A percentile compares a stretch with the other conserved stretches of the same genome.
phyloP scores from a whole-genome alignment of 257 asterid genomes.

The Solanum neorickii region DNA sequence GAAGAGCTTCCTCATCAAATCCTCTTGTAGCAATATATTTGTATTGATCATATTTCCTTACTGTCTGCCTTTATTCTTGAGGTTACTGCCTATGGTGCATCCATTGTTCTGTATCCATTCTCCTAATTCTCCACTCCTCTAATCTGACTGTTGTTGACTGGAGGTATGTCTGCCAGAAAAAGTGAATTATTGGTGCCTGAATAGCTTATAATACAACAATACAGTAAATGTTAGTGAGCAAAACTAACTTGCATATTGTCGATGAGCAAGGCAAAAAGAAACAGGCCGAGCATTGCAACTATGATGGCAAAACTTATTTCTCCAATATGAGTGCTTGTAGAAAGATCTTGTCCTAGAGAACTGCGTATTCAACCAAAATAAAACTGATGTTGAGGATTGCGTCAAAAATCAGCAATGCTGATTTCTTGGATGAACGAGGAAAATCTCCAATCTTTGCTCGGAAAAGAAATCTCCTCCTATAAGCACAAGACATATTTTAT shows the following conservation, averaged over 20 bases:
- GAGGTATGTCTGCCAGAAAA: conserved; percentile 58
- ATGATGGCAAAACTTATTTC: conserved; percentile 72
- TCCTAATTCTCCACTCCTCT: conserved; percentile 88
- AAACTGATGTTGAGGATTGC: not conserved
- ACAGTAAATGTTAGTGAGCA: not conserved
- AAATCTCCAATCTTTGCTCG: not conserved
- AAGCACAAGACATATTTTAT: not conserved
- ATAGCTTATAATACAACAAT: not conserved
- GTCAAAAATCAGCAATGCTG: not conserved
- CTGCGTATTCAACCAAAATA: conserved; percentile 31
- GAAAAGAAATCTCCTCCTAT: not conserved
- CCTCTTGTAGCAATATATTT: conserved; percentile 94
- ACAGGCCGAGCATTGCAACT: conserved; percentile 61
- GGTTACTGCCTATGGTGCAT: conserved; percentile 93
- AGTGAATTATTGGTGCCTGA: not conserved
- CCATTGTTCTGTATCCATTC: conserved; percentile 92
- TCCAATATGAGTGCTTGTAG: conserved; percentile 67
- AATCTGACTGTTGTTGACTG: conserved; percentile 80
- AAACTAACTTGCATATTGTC: conserved; percentile 84
- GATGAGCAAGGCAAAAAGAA: conserved; percentile 84
- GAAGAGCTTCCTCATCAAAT: conserved; percentile 72
- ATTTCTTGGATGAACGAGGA: not conserved
- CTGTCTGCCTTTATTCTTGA: conserved; percentile 64
- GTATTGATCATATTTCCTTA: conserved; percentile 81
- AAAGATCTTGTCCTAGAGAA: conserved; percentile 80